Evolutionary conservation across 2,329 filamentous ascomycete genomes (phyloP), one percentile per base, ranked within the genome.

Genomic region (Sarocladium oryzae): DNA sequence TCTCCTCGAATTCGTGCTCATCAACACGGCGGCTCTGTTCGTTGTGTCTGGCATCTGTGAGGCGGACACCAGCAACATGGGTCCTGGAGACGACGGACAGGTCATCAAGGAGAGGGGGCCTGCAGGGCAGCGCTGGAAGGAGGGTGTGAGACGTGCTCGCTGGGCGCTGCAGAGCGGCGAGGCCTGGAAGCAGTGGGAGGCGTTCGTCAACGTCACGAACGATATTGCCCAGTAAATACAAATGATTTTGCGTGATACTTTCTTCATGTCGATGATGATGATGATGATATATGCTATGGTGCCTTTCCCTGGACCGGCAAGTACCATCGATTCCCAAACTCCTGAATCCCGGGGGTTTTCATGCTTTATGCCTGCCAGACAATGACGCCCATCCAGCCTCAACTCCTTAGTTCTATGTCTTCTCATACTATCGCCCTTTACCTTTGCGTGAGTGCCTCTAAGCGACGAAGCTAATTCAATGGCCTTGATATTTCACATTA

Each of bases 81-180:
- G 88, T 1, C 71, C 77, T 43, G 88, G 85, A 1, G 89, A 95
- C 60, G 87, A 92, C 60, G 88, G 89, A 0, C 76, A 84, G 37
- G 89, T 96, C 43, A 79, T 95, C 55, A 81, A 72, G 15, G 91
- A 97, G 65, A 76, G 86, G 45, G 92, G 93, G 0, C 91, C 91
- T 4, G 91, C 86, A 10, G 88, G 88, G 13, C 82, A 88, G 52
- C 79, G 92, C 61, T 99, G 93, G 93, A 99, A 95, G 72, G 92
- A 96, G 65, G 93, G 92, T 50, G 81, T 96, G 13, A 77, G 92
- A 60, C 79, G 89, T 64, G 93, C 93, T 15, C 82, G 86, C 60
- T 95, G 89, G 88, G 89, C 89, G 10, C 79, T 99, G 45, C 81
- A 84, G 68, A 96, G 89, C 66, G 90, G 92, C 43, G 83, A 85